Evolutionary conservation across 345 rosid genomes (phyloP), one percentile per base, ranked within the genome.

Genomic region (Linum trigynum): DNA sequence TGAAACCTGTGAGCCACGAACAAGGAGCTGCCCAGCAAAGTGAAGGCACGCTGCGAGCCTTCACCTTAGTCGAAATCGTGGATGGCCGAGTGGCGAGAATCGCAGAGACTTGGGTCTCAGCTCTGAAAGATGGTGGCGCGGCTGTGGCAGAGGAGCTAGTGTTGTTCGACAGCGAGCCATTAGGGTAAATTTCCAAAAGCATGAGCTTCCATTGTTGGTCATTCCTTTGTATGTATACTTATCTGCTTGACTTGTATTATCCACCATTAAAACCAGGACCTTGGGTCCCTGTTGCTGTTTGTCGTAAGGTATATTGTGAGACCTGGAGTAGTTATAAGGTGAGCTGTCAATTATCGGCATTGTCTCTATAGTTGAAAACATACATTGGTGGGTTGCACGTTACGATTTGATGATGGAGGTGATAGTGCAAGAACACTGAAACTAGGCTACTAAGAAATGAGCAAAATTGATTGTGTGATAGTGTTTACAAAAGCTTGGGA

Each of bases 81-180:
- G 80, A 85, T 57, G 84, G 88, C 59, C 78, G 75, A 67, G 81
- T 86, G 62, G 79, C 74, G 67, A 84, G 71, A 75, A 81, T 92
- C 67, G 69, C 78, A 57, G 98, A 89, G 74, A 82, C 16, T 42
- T 87, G 96, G 98, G 90, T 89, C 63, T 71, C 83, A 15, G 81
- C 87, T 37, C 15, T 11, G 0, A 92, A 87, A 65, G 85, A 74
- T 60, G 60, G 11, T 7, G 67, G 82, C 36, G 55, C 73, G 61
- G 63, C 70, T 63, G 63, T 87, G 62, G 77, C 69, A 65, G 84
- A 81, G 62, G 96, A 92, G 80, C 76, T 74, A 7, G 41, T 78
- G 60, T 72, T 89, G 45, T 82, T 78, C 37, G 68, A 77, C n/a
- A 11, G 55, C 17, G 57, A 56, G 57, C 45, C 17, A 4, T 17